Conservation (phyloP, 768 basidiomycete genomes). For the Trametes meyenii region DNA sequence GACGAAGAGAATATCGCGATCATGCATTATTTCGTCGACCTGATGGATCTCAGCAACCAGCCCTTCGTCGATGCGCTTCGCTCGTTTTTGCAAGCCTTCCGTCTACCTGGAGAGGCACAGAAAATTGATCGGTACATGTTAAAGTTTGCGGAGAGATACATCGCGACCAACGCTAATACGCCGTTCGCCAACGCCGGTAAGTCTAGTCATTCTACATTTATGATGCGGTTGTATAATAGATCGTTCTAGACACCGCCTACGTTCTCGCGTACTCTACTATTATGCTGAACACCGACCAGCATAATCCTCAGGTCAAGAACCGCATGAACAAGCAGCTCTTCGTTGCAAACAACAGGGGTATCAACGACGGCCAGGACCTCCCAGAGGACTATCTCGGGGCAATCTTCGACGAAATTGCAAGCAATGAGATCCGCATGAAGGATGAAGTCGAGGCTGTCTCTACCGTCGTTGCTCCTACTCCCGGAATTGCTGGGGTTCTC, state of each 20-base stretch:
- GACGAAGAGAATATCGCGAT: slow-evolving; percentile 87
- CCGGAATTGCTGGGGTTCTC: slow-evolving; percentile 81
- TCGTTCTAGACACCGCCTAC: slow-evolving; percentile 79
- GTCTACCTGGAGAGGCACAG: slow-evolving; percentile 95
- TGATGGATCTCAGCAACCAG: slow-evolving; percentile 81
- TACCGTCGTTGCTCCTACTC: slow-evolving; percentile 46
- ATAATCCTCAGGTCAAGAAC: slow-evolving; percentile 92
- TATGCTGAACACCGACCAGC: slow-evolving; percentile 95
- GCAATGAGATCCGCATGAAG: slow-evolving; percentile 97
- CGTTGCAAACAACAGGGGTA: slow-evolving; percentile 92
- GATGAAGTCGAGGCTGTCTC: slow-evolving; percentile 82
- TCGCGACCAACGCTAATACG: slow-evolving; percentile 82
- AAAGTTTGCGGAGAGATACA: slow-evolving; percentile 97
- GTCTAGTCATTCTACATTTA: slow-evolving; percentile 28
- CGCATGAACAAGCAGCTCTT: slow-evolving; percentile 95
- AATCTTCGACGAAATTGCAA: slow-evolving; percentile 90
- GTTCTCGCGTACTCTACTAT: slow-evolving; percentile 95
- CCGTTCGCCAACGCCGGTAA: slow-evolving; percentile 92
- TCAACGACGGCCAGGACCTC: slow-evolving; percentile 88
- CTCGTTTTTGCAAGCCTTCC: slow-evolving; percentile 91
- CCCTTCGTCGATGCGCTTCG: slow-evolving; percentile 90
- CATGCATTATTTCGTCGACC: slow-evolving; percentile 98
- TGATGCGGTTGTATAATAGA: not conserved
- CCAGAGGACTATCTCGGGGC: slow-evolving; percentile 79
- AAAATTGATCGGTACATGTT: slow-evolving; percentile 99